phyloP scores from a whole-genome alignment of 768 basidiomycete species.

The Hortiboletus campestris region DNA sequence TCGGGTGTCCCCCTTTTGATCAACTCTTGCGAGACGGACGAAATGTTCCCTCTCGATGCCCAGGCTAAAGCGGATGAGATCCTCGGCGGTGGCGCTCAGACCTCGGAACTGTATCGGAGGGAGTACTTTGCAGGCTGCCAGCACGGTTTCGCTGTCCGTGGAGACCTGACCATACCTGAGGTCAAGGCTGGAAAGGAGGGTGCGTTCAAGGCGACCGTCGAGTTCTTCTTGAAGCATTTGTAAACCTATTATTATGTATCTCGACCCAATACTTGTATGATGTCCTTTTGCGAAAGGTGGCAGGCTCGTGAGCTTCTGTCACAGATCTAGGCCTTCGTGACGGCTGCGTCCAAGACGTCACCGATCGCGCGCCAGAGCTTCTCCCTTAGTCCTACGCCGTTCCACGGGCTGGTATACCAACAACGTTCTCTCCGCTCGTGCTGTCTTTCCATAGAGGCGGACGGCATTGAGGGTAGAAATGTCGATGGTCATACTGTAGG shows the following conservation, averaged over 20 bases:
- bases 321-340: too few species aligned
- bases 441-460: neutral
- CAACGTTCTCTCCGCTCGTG: too few species aligned
- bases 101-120: slow-evolving; percentile 38
- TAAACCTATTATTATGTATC: slow-evolving; percentile 7
- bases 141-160: slow-evolving; percentile 59
- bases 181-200: slow-evolving; percentile 65
- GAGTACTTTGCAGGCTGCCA: slow-evolving; percentile 35
- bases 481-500: slow-evolving; percentile 3
- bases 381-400: too few species aligned
- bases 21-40: slow-evolving; percentile 59
- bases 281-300: too few species aligned
- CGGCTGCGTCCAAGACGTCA: too few species aligned
- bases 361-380: too few species aligned
- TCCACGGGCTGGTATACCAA: rapidly evolving
- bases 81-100: slow-evolving; percentile 45
- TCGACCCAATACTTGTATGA: neutral
- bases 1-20: slow-evolving; percentile 61
- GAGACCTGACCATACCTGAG: slow-evolving; percentile 45
- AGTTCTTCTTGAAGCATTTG: slow-evolving; percentile 46
- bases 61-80: slow-evolving; percentile 49
- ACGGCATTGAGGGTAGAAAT: slow-evolving; percentile 13
- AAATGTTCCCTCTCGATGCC: slow-evolving; percentile 46
- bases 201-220: slow-evolving; percentile 45
- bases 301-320: too few species aligned